Base-by-base conservation (phyloP, 768 basidiomycete species). In the Dioszegia aurantiaca region DNA sequence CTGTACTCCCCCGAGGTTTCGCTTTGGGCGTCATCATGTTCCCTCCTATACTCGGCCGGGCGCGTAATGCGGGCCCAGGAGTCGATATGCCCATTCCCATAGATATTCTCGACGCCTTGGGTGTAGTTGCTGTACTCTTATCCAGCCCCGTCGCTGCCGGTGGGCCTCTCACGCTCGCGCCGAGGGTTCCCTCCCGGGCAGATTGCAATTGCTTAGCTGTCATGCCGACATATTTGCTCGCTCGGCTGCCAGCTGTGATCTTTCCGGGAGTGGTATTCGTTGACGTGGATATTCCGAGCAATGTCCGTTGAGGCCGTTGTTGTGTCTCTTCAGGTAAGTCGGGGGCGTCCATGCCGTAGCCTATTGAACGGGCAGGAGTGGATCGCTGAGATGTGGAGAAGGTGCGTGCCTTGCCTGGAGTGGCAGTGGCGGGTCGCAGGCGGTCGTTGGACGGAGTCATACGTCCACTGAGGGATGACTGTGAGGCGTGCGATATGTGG, bases 221-320 rank as follows among this genome's bases (percentile, higher is more conserved):
- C 83, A 91, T 84, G 16, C 85, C 84, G 30, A 87, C 80, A 72
- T 91, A 92, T 74, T 86, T 88, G 41, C 87, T 87, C 10, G 90
- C 90, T 43, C 90, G 81, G 2, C 89, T 89, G 2, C 90, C 90
- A 5, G 85, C 85, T 2, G 90, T 89, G 58, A 92, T 85, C 58
- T 78, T 79, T 28, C 74, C 61, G 16, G 59, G 61, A 9, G 67
- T 48, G 10, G 72, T 55, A 58, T 69, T 71, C 6, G 68, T 48
- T n/a, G 61, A 58, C 1, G 70, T 69, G 45, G 64, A 67, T 9
- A 62, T 66, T 2, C 70, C 70, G 6, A 69, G 58, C 9, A 62
- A 45, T 19, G 60, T 66, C 10, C 56, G 46, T n/a, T 37, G n/a
- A 14, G 61, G 67, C 41, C 56, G 2, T n/a, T n/a, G n/a, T n/a